phyloP scores from a whole-genome alignment of 768 basidiomycete species.

The Tricholoma terreum region DNA sequence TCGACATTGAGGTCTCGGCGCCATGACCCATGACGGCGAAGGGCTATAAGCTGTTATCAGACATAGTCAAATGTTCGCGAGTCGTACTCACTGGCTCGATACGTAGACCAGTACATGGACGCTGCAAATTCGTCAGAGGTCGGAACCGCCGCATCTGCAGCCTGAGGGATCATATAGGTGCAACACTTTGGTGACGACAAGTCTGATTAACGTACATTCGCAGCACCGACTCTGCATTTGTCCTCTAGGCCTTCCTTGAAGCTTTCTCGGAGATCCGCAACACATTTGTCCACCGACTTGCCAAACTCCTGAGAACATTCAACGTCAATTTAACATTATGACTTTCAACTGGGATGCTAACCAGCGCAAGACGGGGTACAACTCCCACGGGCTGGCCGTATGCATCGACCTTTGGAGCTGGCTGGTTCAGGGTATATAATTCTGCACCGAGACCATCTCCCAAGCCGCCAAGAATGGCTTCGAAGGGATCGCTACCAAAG shows the following conservation, averaged over 20 bases:
- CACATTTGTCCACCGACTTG: conserved; percentile 40
- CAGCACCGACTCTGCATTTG: conserved; percentile 51
- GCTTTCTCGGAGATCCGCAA: conserved; percentile 42
- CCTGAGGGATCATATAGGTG: conserved; percentile 21
- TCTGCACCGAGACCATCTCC: conserved; percentile 22
- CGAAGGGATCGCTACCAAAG: conserved; percentile 28
- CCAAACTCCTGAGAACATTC: conserved; percentile 41
- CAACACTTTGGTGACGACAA: background rate
- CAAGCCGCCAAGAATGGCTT: conserved; percentile 28
- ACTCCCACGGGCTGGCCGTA: conserved; percentile 44
- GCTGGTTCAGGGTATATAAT: conserved; percentile 34
- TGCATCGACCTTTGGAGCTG: conserved; percentile 38
- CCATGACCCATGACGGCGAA: conserved; percentile 54
- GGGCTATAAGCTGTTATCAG: conserved; percentile 24
- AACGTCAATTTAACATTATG: background rate
- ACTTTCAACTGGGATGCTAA: background rate
- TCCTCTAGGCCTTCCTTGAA: conserved; percentile 58
- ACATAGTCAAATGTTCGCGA: background rate
- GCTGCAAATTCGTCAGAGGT: conserved; percentile 48
- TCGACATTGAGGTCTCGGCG: conserved; percentile 61
- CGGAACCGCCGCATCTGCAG: conserved; percentile 42
- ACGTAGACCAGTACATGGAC: conserved; percentile 60
- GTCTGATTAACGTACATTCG: conserved; percentile 35
- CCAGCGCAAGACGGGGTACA: conserved; percentile 43
- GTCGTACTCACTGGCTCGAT: conserved; percentile 49